Evolutionary conservation across 441 rosid genomes (phyloP).

Genomic region (Syzygium syzygioides): DNA sequence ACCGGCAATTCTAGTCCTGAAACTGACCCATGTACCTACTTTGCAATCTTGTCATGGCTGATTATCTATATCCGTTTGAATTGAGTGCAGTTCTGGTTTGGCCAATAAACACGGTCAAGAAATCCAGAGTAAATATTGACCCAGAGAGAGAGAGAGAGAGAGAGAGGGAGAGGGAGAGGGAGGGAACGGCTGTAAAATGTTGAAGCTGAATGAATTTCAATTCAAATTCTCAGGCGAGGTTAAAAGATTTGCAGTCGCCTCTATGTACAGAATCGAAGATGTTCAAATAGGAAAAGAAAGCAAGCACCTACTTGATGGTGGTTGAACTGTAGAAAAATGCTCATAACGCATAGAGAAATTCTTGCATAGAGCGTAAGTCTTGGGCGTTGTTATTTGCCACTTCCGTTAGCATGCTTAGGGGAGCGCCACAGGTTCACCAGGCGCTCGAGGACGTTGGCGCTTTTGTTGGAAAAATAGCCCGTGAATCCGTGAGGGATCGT

Average conservation of each 20-base stretch:
- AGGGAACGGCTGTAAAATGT: neutral
- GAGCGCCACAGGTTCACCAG: constrained; percentile 93
- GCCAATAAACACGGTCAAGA: neutral
- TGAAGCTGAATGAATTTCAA: neutral
- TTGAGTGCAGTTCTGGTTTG: neutral
- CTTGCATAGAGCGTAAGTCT: neutral
- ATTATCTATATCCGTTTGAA: neutral
- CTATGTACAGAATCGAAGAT: neutral
- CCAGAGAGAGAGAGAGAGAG: neutral
- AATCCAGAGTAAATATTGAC: neutral
- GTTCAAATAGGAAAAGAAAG: neutral
- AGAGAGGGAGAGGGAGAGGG: neutral
- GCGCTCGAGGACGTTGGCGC: constrained; percentile 94
- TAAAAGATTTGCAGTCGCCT: neutral
- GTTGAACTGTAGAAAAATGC: neutral
- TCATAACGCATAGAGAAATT: neutral
- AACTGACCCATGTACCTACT: neutral
- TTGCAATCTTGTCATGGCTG: neutral
- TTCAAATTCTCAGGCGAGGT: neutral
- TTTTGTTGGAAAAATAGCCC: constrained; percentile 78
- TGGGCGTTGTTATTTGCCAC: constrained; percentile 19
- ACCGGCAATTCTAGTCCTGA: neutral
- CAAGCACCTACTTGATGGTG: neutral
- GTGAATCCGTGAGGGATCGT: constrained; percentile 94
- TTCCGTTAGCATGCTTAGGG: constrained; percentile 59